These are phyloP conservation scores for Entonaema liquescens DNA, from an alignment of 495 filamentous ascomycete species.

Conservation along the genomic window DNA sequence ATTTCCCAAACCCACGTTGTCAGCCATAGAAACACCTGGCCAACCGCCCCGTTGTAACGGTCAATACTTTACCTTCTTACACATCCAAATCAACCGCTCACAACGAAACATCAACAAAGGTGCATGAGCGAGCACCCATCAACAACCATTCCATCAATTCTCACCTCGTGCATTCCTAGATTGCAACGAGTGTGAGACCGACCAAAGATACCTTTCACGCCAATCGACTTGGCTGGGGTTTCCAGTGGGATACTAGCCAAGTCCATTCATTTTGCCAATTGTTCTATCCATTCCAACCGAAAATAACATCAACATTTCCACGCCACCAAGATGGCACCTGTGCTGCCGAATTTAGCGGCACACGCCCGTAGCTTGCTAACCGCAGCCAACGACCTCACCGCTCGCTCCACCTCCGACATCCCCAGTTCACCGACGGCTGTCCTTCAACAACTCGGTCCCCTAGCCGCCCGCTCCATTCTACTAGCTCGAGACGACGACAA, in stretches of 20 bases:
- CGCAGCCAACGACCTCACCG: constrained; percentile 30
- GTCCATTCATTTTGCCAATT: constrained; percentile 9
- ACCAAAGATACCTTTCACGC: neutral
- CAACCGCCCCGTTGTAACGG: constrained; percentile 27
- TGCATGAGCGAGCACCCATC: constrained; percentile 18
- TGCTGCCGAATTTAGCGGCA: constrained; percentile 39
- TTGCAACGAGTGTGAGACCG: constrained; percentile 16
- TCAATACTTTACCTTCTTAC: neutral
- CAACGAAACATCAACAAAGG: constrained; percentile 22
- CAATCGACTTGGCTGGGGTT: constrained; percentile 39
- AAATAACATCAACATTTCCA: neutral
- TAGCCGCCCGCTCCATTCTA: constrained; percentile 52
- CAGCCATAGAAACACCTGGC: constrained; percentile 40
- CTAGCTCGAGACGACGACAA: constrained; percentile 46
- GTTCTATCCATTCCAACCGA: constrained; percentile 12
- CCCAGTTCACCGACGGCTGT: constrained; percentile 10
- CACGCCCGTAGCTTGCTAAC: constrained; percentile 42
- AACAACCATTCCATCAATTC: constrained; percentile 12
- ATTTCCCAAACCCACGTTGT: constrained; percentile 25
- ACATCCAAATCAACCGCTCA: constrained; percentile 8
- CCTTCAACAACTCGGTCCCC: constrained; percentile 48
- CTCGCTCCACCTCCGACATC: constrained; percentile 19
- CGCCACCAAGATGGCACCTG: constrained; percentile 38
- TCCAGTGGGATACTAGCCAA: constrained; percentile 38
- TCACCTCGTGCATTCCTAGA: constrained; percentile 18